Evolutionary conservation across 768 basidiomycete genomes (phyloP).

Genomic region (Mycena galericulata): DNA sequence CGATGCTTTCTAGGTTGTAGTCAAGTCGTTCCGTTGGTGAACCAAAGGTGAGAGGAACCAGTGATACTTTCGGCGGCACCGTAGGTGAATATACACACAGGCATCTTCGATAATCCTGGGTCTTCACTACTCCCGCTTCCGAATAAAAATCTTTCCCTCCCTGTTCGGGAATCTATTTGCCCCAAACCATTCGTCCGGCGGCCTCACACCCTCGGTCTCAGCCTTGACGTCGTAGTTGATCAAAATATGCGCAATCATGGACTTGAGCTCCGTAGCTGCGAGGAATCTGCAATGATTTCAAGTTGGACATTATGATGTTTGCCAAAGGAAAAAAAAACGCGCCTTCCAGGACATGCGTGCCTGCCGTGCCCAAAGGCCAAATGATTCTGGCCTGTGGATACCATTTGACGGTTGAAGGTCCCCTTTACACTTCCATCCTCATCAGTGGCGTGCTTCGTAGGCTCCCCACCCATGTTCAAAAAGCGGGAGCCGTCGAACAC

Average conservation of each 20-base stretch:
- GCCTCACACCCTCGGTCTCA: too few relatives aligned
- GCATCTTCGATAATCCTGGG: too few relatives aligned
- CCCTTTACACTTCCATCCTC: not conserved
- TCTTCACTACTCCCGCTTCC: too few relatives aligned
- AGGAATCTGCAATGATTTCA: not conserved
- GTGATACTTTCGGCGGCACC: too few relatives aligned
- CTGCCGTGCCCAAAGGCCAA: not conserved
- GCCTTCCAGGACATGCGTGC: conserved; percentile 9
- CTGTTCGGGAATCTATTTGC: too few relatives aligned
- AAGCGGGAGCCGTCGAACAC: conserved; percentile 29
- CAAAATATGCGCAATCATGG: not conserved
- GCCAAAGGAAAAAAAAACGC: not conserved
- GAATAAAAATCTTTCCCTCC: too few relatives aligned
- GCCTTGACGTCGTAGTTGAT: conserved; percentile 1
- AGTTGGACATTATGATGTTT: not conserved
- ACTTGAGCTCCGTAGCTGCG: too few relatives aligned
- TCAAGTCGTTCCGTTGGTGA: too few relatives aligned
- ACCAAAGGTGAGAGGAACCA: too few relatives aligned
- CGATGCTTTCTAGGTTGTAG: not conserved
- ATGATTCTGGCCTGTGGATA: not conserved
- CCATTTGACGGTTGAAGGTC: not conserved
- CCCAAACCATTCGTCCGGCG: too few relatives aligned
- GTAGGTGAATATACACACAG: too few relatives aligned
- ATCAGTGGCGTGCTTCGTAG: not conserved
- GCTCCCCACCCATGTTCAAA: conserved; percentile 12